Base-by-base conservation (phyloP, 2,329 filamentous ascomycete genomes). In the Aspergillus calidoustus region DNA sequence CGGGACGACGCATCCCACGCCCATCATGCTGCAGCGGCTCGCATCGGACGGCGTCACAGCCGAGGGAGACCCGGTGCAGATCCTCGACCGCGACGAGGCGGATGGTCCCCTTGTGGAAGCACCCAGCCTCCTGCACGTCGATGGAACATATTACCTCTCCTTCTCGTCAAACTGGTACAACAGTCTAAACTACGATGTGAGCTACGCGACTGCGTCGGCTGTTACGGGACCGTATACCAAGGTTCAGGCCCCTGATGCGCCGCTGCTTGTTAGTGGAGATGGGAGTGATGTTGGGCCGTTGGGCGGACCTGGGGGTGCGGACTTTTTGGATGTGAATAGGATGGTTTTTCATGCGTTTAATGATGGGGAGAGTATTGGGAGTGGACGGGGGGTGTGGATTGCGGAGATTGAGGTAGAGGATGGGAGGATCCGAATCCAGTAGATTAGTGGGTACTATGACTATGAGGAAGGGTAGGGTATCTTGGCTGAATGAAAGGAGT, bases 31-130 rank as follows among this genome's bases (percentile, higher is more conserved):
- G 9, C 78, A 80, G 59, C 71, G 73, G 53, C 74, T 80, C 9
- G 60, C 54, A 34, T 66, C 64, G 0, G 77, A 88, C 66, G 87
- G 85, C 3, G 68, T 83, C 52, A 87, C 83, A 1, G 77, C 77
- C 13, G 74, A 84, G 25, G 87, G 86, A 19, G 68, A 78, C 8
- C 72, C 84, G 1, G 71, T 83, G 6, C 84, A 85, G 64, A 85
- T 88, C 57, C 78, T 87, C 23, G 87, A 90, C 60, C 79, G 89
- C 3, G 87, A 88, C 54, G 85, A 88, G 43, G 78, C 83, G 5
- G 88, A 90, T 64, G 83, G 87, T 0, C 84, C 25, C 25, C 76
- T 89, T 1, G 81, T 89, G 23, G 87, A 90, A 73, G 88, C 87
- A 17, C 88, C 88, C 0, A 81, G 80, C 59, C 67, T 89, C 22